phyloP scores from a whole-genome alignment of 768 basidiomycete species.

The Fistulinella prunicolor region DNA sequence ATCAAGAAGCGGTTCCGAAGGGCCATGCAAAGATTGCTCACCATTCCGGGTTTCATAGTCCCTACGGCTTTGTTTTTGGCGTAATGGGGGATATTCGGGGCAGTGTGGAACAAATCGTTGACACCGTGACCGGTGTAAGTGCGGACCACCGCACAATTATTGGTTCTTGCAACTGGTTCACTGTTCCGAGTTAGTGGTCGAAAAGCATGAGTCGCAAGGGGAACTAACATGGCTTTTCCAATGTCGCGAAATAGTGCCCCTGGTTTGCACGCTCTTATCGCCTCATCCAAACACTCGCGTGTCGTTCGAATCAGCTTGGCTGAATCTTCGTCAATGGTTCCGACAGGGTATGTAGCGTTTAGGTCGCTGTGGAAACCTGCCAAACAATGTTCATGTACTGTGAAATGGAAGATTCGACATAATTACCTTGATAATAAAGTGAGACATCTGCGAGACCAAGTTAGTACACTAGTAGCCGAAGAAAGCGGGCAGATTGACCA shows the following conservation, averaged over 20 bases:
- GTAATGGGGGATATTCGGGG: constrained; percentile 92
- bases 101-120: constrained; percentile 78
- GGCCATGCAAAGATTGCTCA: constrained; percentile 34
- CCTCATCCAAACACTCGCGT: constrained; percentile 79
- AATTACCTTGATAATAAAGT: constrained; percentile 70
- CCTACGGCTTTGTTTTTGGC: constrained; percentile 93
- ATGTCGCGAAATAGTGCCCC: constrained; percentile 87
- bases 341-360: constrained; percentile 91
- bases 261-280: constrained; percentile 92
- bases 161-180: constrained; percentile 80
- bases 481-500: constrained; percentile 43
- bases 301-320: constrained; percentile 78
- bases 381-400: not conserved
- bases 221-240: constrained; percentile 76
- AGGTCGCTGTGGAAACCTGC: constrained; percentile 89
- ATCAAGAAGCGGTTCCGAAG: not conserved
- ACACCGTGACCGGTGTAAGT: constrained; percentile 92
- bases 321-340: constrained; percentile 79
- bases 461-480: constrained; percentile 16
- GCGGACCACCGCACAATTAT: constrained; percentile 87
- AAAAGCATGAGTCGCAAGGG: constrained; percentile 10
- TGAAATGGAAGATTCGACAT: not conserved
- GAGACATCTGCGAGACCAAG: constrained; percentile 57
- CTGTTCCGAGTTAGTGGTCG: constrained; percentile 35
- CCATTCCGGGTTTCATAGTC: constrained; percentile 92